Evolutionary conservation across 2,329 filamentous ascomycete genomes (phyloP), one percentile per base, ranked within the genome.

Genomic region (Colletotrichum noveboracense): DNA sequence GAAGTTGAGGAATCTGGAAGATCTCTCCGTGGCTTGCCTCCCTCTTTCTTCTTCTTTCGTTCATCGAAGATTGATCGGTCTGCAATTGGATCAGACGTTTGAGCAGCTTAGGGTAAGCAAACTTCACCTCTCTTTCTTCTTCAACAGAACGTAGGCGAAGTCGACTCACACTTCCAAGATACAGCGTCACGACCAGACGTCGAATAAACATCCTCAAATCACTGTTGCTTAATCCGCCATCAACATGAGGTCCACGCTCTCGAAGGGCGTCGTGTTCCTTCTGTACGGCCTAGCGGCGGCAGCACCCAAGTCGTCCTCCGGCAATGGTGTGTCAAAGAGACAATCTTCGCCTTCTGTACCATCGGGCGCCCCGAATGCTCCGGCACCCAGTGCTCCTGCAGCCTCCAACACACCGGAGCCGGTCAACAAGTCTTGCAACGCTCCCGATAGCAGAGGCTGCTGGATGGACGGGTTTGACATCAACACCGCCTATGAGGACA

Each of bases 401-500:
- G 28, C 30, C 8, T 26, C 66, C 4, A 24, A 14, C 7, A 24
- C 66, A 10, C 32, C 66, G 4, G 66, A 43, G 2, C n/a, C 52
- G 14, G 43, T 43, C 2, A 48, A 30, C 3, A 67, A 73, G 73
- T 75, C 77, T 16, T 80, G 79, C 76, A 79, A 80, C 62, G 78
- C 79, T 14, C 74, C 79, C 14, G 55, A 58, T 24, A 80, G 80
- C 73, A 77, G 79, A 58, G 68, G 71, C 10, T 80, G 79, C 64
- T 80, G 79, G 79, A 72, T 68, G 5, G 64, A 77, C n/a, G 78
- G 79, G 6, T 86, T 84, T 55, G 70, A 76, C 52, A 83, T 86
- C 60, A 76, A 78, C 28, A 80, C 78, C 2, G 73, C 79, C 10
- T 78, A 83, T 21, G 80, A 83, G 48, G 80, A 80, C 24, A 81